Evolutionary conservation across 257 asterid species (phyloP).

Genomic region (Cinchona pubescens): DNA sequence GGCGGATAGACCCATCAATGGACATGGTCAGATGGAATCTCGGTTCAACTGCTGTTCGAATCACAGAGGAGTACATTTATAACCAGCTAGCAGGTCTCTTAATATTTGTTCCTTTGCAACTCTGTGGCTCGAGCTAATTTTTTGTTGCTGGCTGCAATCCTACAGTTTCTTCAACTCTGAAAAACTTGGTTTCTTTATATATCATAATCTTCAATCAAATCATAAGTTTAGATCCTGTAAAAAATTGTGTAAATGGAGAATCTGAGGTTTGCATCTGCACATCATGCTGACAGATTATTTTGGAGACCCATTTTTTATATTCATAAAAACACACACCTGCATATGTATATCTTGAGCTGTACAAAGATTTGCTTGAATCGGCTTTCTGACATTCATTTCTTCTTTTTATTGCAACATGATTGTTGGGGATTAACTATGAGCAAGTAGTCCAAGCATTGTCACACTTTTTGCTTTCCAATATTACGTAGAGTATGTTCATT

Average conservation of each 20-base stretch:
- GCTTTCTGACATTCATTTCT: background rate
- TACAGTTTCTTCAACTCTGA: background rate
- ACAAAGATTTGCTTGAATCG: background rate
- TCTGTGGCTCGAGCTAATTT: background rate
- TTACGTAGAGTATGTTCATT: too few relatives aligned
- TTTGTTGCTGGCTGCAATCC: background rate
- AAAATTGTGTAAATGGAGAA: background rate
- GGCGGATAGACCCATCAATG: slow-evolving; percentile 84
- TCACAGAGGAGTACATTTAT: slow-evolving; percentile 89
- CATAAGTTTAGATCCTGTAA: background rate
- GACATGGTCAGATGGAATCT: slow-evolving; percentile 93
- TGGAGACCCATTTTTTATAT: background rate
- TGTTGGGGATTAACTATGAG: background rate
- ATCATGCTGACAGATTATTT: background rate
- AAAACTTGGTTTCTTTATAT: background rate
- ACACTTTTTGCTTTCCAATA: background rate
- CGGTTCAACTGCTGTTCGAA: slow-evolving; percentile 92
- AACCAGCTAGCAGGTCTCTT: slow-evolving; percentile 80
- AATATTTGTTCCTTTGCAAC: slow-evolving; percentile 16
- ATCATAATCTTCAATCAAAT: background rate
- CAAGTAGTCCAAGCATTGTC: background rate
- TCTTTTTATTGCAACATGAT: background rate
- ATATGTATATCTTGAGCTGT: too few relatives aligned
- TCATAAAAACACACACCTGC: background rate
- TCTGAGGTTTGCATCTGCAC: background rate